These are phyloP conservation scores for Aspergillus biplanus DNA, from an alignment of 495 filamentous ascomycete species.

Conservation along the genomic window DNA sequence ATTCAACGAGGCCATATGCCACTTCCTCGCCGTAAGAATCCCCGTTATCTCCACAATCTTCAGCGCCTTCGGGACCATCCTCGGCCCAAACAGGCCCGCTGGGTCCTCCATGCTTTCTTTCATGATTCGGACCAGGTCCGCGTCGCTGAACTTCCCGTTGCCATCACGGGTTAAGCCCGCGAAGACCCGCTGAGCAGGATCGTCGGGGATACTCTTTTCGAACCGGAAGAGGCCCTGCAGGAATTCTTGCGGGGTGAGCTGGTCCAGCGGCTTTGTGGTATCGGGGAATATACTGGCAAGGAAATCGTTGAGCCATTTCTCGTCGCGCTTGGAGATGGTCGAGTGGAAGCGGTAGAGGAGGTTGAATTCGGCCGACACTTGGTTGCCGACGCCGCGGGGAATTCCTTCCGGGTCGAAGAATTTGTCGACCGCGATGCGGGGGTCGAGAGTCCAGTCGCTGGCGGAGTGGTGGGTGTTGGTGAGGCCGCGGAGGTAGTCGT, in stretches of 20 bases:
- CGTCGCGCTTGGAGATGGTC: conserved; percentile 45
- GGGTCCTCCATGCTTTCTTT: conserved; percentile 29
- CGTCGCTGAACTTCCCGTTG: conserved; percentile 21
- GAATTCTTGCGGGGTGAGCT: conserved; percentile 55
- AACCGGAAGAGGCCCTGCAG: conserved; percentile 47
- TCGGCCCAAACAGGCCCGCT: conserved; percentile 55
- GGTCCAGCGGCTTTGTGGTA: conserved; percentile 31
- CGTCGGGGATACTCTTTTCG: conserved; percentile 32
- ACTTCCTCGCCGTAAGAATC: conserved; percentile 70
- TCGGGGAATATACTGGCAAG: conserved; percentile 33
- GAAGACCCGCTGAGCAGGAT: conserved; percentile 32
- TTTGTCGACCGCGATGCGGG: conserved; percentile 17
- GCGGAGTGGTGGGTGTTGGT: conserved; percentile 22
- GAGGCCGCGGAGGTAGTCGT: conserved; percentile 35
- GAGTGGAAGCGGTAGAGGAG: conserved; percentile 56
- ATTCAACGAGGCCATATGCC: conserved; percentile 73
- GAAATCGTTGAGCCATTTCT: conserved; percentile 47
- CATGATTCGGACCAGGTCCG: conserved; percentile 23
- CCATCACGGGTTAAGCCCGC: conserved; percentile 14
- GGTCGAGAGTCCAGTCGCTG: conserved; percentile 35
- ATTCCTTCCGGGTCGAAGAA: conserved; percentile 20
- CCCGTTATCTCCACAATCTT: conserved; percentile 72
- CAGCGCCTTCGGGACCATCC: conserved; percentile 68
- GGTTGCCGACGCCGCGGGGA: conserved; percentile 47
- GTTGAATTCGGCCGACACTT: conserved; percentile 56